Evolutionary conservation across 768 basidiomycete species (phyloP).

Genomic region (Hydnum rufescens): DNA sequence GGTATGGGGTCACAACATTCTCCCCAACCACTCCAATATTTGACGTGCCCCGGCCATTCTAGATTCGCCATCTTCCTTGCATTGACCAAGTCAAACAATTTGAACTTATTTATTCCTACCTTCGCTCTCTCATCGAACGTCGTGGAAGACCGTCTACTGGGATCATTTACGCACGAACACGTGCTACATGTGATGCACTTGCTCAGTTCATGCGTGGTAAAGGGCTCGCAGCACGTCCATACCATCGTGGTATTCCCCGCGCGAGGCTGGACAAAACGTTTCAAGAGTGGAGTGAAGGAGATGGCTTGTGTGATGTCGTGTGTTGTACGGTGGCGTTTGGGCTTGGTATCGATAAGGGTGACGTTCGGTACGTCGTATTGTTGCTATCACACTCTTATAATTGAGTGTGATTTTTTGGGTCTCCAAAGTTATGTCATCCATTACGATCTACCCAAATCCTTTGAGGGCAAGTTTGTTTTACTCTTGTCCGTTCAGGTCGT

Average conservation of each 20-base stretch:
- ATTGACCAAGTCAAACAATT: constrained; percentile 35
- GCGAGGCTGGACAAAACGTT: constrained; percentile 31
- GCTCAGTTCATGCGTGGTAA: constrained; percentile 41
- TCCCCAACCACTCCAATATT: constrained; percentile 1
- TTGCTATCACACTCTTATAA: constrained; percentile 1
- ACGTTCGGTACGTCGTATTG: constrained; percentile 36
- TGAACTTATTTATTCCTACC: constrained; percentile 46
- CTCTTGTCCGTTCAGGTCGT: background rate
- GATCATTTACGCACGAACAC: constrained; percentile 60
- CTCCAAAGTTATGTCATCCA: constrained; percentile 61
- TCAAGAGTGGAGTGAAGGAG: constrained; percentile 36
- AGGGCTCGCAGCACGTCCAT: constrained; percentile 47
- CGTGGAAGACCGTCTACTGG: constrained; percentile 43
- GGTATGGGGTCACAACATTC: constrained; percentile 19
- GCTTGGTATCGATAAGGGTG: constrained; percentile 68
- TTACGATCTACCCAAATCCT: constrained; percentile 63
- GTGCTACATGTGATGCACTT: constrained; percentile 45
- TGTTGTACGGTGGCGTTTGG: constrained; percentile 73
- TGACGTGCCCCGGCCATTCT: background rate
- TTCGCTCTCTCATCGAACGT: constrained; percentile 38
- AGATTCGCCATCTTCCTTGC: constrained; percentile 41
- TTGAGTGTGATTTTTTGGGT: background rate
- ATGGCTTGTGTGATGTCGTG: constrained; percentile 47
- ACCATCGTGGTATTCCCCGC: constrained; percentile 49
- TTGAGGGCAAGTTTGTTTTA: constrained; percentile 36